A percentile compares a stretch with the other conserved stretches of the same genome.
phyloP scores from a whole-genome alignment of 129 eudicot species.

The Glebionis coronaria region DNA sequence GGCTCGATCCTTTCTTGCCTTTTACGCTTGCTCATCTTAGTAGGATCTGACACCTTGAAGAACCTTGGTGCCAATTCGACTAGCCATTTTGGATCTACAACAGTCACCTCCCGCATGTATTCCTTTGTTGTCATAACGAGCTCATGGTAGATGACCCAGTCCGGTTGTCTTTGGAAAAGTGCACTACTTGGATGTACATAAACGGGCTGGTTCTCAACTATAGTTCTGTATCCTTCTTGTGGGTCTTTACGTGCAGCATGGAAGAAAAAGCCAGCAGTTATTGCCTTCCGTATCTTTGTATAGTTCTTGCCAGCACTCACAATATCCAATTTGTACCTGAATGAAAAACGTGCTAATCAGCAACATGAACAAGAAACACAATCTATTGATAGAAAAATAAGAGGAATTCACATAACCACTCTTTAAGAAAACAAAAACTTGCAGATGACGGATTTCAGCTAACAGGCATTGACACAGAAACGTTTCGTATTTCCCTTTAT shows the following conservation, averaged over 20 bases:
- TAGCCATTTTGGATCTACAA: conserved; percentile 53
- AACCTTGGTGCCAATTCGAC: conserved; percentile 64
- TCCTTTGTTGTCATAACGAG: conserved; percentile 56
- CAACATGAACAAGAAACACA: background rate
- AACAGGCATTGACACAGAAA: no score
- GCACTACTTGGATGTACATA: conserved; percentile 50
- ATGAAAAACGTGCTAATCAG: conserved; percentile 1
- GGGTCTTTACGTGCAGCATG: conserved; percentile 42
- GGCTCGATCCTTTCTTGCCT: conserved; percentile 92
- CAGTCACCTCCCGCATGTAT: conserved; percentile 50
- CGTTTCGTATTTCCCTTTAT: no score
- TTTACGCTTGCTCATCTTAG: conserved; percentile 81
- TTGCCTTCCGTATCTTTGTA: conserved; percentile 42
- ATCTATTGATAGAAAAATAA: conserved; percentile 31
- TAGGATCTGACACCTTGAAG: conserved; percentile 75
- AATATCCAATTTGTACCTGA: conserved; percentile 49
- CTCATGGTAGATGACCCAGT: conserved; percentile 55
- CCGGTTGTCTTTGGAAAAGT: conserved; percentile 23
- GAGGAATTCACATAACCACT: background rate
- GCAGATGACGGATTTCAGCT: no score
- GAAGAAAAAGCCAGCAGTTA: conserved; percentile 48
- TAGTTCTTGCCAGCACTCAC: conserved; percentile 41
- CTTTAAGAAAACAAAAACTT: background rate
- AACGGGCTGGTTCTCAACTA: conserved; percentile 42
- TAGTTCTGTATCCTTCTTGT: conserved; percentile 35